Base-by-base conservation (phyloP, 352 stramenopile species). In the Globisporangium cederbergense region DNA sequence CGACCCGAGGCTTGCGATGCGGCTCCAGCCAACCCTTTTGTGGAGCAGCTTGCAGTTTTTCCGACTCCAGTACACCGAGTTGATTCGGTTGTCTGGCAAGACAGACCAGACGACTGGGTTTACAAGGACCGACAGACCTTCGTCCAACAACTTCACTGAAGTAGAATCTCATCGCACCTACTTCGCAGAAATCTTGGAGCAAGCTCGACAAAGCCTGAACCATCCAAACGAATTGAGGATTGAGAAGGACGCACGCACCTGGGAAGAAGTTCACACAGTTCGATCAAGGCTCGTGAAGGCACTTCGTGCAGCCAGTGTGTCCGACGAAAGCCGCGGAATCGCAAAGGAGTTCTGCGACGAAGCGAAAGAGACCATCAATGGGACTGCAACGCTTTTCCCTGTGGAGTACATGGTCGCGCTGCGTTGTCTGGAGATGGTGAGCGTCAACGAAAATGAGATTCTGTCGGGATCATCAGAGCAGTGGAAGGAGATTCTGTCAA, bases 401-500 rank as follows among this genome's bases (percentile, higher is more conserved):
- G 69, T 95, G 4, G 82, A 89, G 55, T 81, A 81, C 54, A 84
- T 88, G 59, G 52, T 95, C 5, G 77, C 71, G 6, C 49, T 91
- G 20, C 53, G 50, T 6, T 85, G 70, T 67, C 69, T 80, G 4
- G 73, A 78, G 62, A 67, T 84, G 1, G 57, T 83, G 7, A 64
- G 72, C 43, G 47, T 52, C n/a, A 72, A 57, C 1, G 62, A 62
- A 38, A 58, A 84, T 14, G 64, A 81, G 6, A 25, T 79, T 25
- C 60, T 68, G 9, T 62, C 69, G 34, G 63, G 57, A 30, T 71
- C 78, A 30, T 72, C 78, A 16, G 55, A 72, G 13, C 71, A 73
- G 7, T 81, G 66, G 47, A 60, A 78, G 1, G 59, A 76, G 32
- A 25, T 83, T 11, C 22, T 83, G 18, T 66, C 77, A 18, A 87